Evolutionary conservation across 2,329 filamentous ascomycete genomes (phyloP), one percentile per base, ranked within the genome.

Genomic region (Penicillium corylophilum): DNA sequence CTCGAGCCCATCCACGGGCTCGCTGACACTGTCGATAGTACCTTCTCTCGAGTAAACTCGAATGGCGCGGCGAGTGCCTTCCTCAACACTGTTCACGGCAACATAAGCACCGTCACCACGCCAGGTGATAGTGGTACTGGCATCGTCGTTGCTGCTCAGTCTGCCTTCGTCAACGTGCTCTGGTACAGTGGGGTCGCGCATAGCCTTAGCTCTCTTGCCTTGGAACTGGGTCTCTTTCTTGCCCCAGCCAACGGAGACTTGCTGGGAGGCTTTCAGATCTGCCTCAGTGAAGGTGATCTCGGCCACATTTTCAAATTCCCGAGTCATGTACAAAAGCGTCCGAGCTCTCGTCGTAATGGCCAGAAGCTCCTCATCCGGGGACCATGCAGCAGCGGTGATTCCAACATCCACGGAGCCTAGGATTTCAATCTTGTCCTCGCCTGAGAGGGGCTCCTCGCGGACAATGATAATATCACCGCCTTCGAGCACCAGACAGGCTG

Each of bases 221-320:
- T 96, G 89, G 71, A 99, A 99, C 70, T 99, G 94, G 0, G 94
- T 99, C 74, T 99, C 94, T 68, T 89, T 90, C 77, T 97, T 97
- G 53, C 94, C 94, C 94, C 94, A 99, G 44, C 94, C 94, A 20
- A 99, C 93, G 18, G 91, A 95, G 51, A 96, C 94, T 76, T 96
- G 92, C 70, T 87, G 94, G 23, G 88, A 97, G n/a, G 85, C 83
- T 62, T 88, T 88, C 57, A 95, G 81, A 71, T 95, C 93, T 40
- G 92, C 89, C 0, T 78, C 69, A 0, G 82, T 83, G 70, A 97
- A 84, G 29, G 79, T 76, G 46, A 89, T 80, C 71, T 92, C 88
- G 29, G 88, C 83, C 38, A 95, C 84, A 51, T 86, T 87, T 62
- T 97, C 93, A 60, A 97, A 95, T 23, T 86, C 85, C 56, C 91